Base-by-base conservation (phyloP, 108 stramenopile genomes). In the Skeletonema costatum region DNA sequence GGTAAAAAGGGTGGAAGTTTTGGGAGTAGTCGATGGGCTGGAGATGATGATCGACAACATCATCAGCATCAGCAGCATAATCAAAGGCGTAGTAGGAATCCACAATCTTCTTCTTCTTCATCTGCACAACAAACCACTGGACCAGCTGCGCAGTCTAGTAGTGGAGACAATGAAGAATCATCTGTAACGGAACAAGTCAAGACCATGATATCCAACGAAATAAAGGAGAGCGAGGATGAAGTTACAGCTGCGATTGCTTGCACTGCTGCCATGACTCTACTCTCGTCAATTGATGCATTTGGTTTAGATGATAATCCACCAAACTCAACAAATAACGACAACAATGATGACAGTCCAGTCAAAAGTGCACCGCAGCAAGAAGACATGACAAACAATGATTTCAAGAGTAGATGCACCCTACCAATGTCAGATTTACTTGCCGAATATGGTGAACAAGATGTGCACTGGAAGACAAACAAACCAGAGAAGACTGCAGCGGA, bases 401-500 rank as follows among this genome's bases (percentile, higher is more conserved):
- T 83, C 59, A 44, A 39, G 42, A 25, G 9, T 17, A 14, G 63
- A 17, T 32, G 63, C 21, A 33, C 6, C 19, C 4, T 35, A 63
- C 68, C 74, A 11, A 66, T 87, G 63, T 41, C 75, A 8, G 83
- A 82, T 2, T 63, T 91, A 4, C 44, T 89, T 51, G 77, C 84
- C 32, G 90, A 89, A 4, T 89, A 87, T 48, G 90, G 90, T 19
- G 70, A 87, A 60, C 64, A 80, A 41, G 90, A 91, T 80, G 76
- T 72, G 38, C 64, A 91, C 56, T 91, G 81, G 81, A 74, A 86
- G 46, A 64, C 79, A 31, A 59, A 48, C 33, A 25, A 51, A 31
- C 50, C 74, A 17, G n/a, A 4, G 29, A 39, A 64, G 9, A 17
- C 12, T 38, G 36, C 17, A 12, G 35, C 21, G 13, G 69, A 64